Conservation (phyloP, 306 rosid species). For the Gleditsia sinensis region DNA sequence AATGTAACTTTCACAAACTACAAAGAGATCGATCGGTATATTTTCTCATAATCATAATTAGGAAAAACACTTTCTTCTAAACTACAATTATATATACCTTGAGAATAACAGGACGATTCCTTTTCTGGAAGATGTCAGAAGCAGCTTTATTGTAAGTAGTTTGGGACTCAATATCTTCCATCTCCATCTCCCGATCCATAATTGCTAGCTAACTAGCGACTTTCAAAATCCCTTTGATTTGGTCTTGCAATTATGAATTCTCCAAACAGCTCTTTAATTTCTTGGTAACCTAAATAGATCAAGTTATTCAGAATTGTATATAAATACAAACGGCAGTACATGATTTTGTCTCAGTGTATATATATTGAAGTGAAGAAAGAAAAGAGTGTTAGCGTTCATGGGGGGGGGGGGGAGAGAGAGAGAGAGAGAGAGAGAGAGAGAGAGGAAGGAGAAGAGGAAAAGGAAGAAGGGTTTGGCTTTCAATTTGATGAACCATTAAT, state of each 20-base stretch:
- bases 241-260: constrained; percentile 1
- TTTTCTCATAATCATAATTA: no score
- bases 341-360: neutral
- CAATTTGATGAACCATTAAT: neutral
- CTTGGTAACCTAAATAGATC: neutral
- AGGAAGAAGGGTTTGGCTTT: no score
- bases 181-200: constrained; percentile 37
- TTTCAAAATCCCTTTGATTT: neutral
- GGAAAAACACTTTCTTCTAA: no score
- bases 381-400: no score
- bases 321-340: neutral
- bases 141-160: neutral
- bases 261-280: neutral
- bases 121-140: constrained; percentile 38
- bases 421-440: no score
- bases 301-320: neutral
- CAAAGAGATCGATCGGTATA: no score
- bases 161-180: constrained; percentile 59
- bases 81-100: no score
- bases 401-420: no score
- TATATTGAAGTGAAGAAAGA: neutral
- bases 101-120: constrained; percentile 45
- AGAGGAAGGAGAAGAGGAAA: no score
- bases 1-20: no score
- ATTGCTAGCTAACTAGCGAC: neutral